These are phyloP conservation scores for Cutaneotrichosporon cutaneum DNA, from an alignment of 1,284 basidiomycete genomes.

Conservation along the genomic window DNA sequence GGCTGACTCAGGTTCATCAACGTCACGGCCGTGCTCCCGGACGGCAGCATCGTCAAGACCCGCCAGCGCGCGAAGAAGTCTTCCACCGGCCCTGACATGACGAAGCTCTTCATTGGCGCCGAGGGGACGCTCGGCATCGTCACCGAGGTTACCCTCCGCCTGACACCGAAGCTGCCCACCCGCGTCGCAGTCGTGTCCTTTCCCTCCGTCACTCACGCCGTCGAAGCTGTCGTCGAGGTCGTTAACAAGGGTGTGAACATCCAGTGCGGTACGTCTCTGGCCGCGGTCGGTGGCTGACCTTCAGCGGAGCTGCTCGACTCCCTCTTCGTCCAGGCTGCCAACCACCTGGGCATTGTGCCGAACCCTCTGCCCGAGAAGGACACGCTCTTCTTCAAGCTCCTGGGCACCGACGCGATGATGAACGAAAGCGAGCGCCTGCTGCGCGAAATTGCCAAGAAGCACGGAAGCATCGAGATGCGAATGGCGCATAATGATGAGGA, in stretches of 20 bases:
- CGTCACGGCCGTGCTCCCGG: slow-evolving; percentile 76
- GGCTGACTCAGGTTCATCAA: slow-evolving; percentile 20
- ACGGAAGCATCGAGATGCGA: slow-evolving; percentile 66
- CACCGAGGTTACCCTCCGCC: slow-evolving; percentile 79
- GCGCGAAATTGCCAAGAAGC: slow-evolving; percentile 58
- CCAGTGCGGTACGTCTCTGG: slow-evolving; percentile 35
- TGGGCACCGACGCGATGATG: slow-evolving; percentile 56
- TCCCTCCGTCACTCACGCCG: slow-evolving; percentile 56
- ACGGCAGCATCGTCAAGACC: slow-evolving; percentile 88
- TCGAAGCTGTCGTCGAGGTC: slow-evolving; percentile 61
- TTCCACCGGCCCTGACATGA: slow-evolving; percentile 82
- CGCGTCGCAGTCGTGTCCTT: slow-evolving; percentile 56
- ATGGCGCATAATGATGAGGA: slow-evolving; percentile 67
- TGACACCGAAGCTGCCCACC: slow-evolving; percentile 73
- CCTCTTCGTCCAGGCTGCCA: slow-evolving; percentile 66
- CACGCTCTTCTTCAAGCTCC: slow-evolving; percentile 81
- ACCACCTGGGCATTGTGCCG: slow-evolving; percentile 58
- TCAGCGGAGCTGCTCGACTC: slow-evolving; percentile 75
- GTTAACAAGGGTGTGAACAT: slow-evolving; percentile 61
- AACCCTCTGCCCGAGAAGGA: slow-evolving; percentile 67
- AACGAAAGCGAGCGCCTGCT: slow-evolving; percentile 28
- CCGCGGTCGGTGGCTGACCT: not conserved
- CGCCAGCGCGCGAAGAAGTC: slow-evolving; percentile 80
- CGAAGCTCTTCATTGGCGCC: slow-evolving; percentile 87
- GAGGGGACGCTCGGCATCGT: slow-evolving; percentile 91